These are phyloP conservation scores for Ambrosiella cleistominuta DNA, from an alignment of 2,329 filamentous ascomycete genomes.

Conservation along the genomic window DNA sequence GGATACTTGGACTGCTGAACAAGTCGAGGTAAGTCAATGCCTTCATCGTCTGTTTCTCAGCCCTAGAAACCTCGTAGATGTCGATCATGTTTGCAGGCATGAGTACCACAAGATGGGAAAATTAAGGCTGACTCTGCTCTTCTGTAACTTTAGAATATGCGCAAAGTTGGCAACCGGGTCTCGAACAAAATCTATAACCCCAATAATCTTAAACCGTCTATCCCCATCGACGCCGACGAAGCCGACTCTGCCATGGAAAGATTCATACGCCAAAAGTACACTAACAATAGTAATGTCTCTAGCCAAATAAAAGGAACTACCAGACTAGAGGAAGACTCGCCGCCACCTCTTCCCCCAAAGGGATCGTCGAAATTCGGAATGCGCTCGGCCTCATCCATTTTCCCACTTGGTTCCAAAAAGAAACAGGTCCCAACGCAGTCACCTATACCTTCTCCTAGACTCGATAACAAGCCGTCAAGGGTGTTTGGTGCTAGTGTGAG, in stretches of 20 bases:
- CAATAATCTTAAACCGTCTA: slow-evolving; percentile 60
- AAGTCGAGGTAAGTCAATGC: slow-evolving; percentile 61
- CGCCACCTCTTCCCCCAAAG: slow-evolving; percentile 41
- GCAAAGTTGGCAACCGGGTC: slow-evolving; percentile 65
- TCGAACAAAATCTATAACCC: slow-evolving; percentile 88
- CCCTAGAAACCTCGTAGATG: too few species aligned
- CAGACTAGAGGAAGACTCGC: slow-evolving; percentile 37
- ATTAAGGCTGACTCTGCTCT: neutral
- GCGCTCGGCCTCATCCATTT: slow-evolving; percentile 47
- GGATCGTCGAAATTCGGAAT: slow-evolving; percentile 45
- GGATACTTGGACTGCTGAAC: slow-evolving; percentile 91
- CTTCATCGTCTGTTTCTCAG: neutral
- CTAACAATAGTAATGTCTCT: slow-evolving; percentile 37
- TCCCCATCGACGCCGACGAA: slow-evolving; percentile 82
- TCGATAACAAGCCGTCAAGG: slow-evolving; percentile 46
- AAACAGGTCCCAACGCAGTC: slow-evolving; percentile 21
- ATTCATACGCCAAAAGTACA: slow-evolving; percentile 89
- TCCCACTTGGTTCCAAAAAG: slow-evolving; percentile 44
- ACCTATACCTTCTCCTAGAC: slow-evolving; percentile 20
- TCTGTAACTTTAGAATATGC: slow-evolving; percentile 56
- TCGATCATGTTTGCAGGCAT: neutral
- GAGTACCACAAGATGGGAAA: neutral
- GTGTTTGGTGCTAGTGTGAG: slow-evolving; percentile 53
- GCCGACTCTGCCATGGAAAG: slow-evolving; percentile 87
- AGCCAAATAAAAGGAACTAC: slow-evolving; percentile 23